A percentile compares a stretch with the other conserved stretches of the same genome.
These are phyloP conservation scores for Pythium phragmiticola DNA, from an alignment of 352 stramenopile genomes.

Conservation along the genomic window DNA sequence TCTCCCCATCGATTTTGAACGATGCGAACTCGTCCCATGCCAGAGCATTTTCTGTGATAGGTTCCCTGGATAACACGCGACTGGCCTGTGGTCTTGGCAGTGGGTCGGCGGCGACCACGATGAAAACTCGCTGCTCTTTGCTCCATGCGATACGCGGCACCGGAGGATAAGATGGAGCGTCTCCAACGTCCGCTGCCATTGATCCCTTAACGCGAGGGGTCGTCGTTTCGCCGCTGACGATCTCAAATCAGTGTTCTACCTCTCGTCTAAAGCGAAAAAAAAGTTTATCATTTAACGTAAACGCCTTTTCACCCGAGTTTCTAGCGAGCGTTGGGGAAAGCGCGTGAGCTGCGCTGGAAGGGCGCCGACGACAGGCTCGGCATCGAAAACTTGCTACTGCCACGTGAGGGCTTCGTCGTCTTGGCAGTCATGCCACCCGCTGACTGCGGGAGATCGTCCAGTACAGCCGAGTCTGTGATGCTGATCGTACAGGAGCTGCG, in stretches of 20 bases:
- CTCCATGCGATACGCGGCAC: constrained; percentile 14
- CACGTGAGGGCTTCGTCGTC: neutral
- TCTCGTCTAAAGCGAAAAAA: neutral
- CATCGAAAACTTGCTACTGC: constrained; percentile 25
- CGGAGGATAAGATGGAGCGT: neutral
- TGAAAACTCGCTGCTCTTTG: constrained; percentile 11
- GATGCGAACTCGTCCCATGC: neutral
- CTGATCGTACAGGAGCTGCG: constrained; percentile 26
- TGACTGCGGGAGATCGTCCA: constrained; percentile 1
- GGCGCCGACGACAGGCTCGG: constrained; percentile 16
- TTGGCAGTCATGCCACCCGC: neutral
- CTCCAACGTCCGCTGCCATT: neutral
- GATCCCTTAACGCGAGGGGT: neutral
- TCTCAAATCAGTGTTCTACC: neutral
- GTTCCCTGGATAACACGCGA: neutral
- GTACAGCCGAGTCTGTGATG: constrained; percentile 20
- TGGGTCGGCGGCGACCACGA: neutral
- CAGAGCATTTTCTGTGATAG: neutral
- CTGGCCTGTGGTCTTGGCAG: neutral
- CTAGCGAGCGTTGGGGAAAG: neutral
- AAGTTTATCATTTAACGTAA: neutral
- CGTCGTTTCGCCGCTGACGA: neutral
- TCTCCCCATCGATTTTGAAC: neutral
- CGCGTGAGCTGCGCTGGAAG: constrained; percentile 21
- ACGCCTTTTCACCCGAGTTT: neutral